Percentiles rank a stretch among this genome's conserved stretches.
phyloP scores from a whole-genome alignment of 495 filamentous ascomycete genomes.

The Tuber microsphaerosporum region DNA sequence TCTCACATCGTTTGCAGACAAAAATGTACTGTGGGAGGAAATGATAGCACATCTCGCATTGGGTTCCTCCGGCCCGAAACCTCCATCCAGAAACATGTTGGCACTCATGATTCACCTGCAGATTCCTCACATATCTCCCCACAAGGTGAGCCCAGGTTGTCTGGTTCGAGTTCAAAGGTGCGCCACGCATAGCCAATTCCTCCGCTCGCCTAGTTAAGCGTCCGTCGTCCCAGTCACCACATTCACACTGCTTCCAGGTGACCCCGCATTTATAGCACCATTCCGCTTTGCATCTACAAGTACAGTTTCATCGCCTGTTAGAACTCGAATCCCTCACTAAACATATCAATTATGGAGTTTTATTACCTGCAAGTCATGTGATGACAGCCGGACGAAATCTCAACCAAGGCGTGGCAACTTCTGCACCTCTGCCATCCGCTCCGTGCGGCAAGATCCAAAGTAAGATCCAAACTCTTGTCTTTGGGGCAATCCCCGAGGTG shows the following conservation, averaged over 20 bases:
- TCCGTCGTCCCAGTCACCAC: slow-evolving; percentile 30
- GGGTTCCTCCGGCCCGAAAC: not conserved
- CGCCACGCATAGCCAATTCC: slow-evolving; percentile 33
- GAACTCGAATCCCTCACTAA: not conserved
- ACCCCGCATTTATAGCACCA: slow-evolving; percentile 38
- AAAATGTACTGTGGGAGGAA: slow-evolving; percentile 17
- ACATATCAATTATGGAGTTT: not conserved
- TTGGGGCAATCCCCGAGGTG: slow-evolving; percentile 47
- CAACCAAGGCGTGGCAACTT: slow-evolving; percentile 44
- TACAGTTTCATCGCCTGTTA: not conserved
- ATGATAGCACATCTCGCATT: slow-evolving; percentile 30
- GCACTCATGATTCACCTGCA: slow-evolving; percentile 21
- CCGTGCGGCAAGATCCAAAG: slow-evolving; percentile 42
- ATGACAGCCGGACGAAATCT: slow-evolving; percentile 46
- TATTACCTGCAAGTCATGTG: slow-evolving; percentile 45
- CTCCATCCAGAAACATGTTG: slow-evolving; percentile 25
- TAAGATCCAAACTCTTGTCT: slow-evolving; percentile 43
- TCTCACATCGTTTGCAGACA: slow-evolving; percentile 21
- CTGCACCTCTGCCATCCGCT: slow-evolving; percentile 47
- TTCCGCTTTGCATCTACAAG: slow-evolving; percentile 27
- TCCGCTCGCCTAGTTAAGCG: slow-evolving; percentile 29
- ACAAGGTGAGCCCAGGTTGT: slow-evolving; percentile 3
- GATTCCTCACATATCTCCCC: not conserved
- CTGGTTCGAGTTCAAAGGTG: not conserved
- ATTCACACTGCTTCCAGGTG: slow-evolving; percentile 34